Conservation (phyloP, 2,329 filamentous ascomycete species). For the Calonectria honghensis region DNA sequence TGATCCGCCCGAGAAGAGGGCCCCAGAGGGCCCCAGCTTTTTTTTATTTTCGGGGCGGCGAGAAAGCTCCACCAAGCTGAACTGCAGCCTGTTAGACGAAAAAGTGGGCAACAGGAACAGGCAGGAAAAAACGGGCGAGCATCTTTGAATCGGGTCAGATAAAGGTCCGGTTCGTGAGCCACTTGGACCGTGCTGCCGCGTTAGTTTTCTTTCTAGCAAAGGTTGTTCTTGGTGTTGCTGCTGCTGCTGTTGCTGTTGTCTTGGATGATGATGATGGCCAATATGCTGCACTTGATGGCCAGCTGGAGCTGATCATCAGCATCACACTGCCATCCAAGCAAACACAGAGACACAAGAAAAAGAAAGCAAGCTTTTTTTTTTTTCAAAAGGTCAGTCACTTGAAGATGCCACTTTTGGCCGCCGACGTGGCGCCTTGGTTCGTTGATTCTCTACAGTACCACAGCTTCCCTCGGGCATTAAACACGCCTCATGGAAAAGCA, state of each 20-base stretch:
- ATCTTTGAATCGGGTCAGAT: constrained; percentile 9
- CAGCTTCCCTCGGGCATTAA: constrained; percentile 17
- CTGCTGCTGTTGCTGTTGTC: background rate
- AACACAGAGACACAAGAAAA: background rate
- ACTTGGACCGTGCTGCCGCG: constrained; percentile 10
- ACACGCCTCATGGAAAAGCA: constrained; percentile 15
- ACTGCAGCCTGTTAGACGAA: constrained; percentile 14
- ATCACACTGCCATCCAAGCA: background rate
- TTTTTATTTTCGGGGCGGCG: background rate
- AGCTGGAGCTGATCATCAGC: background rate
- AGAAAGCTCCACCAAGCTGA: constrained; percentile 21
- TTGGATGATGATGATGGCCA: background rate
- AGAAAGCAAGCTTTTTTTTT: background rate
- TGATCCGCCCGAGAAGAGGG: background rate
- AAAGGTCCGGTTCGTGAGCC: constrained; percentile 14
- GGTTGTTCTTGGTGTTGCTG: background rate
- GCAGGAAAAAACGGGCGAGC: background rate
- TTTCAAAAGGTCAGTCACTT: background rate
- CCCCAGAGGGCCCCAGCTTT: constrained; percentile 13
- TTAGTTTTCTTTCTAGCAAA: background rate
- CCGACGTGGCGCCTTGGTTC: constrained; percentile 7
- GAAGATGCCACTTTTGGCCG: background rate
- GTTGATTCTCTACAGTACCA: background rate
- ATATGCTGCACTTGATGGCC: background rate
- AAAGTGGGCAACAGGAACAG: background rate